Conservation (phyloP, 139 green algal species). For the Pseudopediastrum boryanum region DNA sequence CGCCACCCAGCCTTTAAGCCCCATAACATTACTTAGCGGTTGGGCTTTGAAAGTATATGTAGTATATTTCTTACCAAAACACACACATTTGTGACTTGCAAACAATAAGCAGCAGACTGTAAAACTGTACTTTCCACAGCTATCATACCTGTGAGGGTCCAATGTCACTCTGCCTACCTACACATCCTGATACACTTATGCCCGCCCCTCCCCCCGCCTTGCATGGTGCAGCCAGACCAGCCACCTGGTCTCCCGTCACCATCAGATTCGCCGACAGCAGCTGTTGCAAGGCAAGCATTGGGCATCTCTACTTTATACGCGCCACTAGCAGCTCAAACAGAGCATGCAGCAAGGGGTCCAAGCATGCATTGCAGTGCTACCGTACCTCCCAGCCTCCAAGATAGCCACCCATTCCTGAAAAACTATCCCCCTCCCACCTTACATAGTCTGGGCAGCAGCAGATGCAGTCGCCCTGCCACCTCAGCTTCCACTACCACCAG, state of each 20-base stretch:
- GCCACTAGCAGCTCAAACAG: constrained; percentile 39
- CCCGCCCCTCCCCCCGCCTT: constrained; percentile 26
- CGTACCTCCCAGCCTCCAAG: constrained; percentile 29
- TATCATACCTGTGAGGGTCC: background rate
- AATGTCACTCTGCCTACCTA: background rate
- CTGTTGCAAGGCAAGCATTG: too few relatives aligned
- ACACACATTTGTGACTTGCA: too few relatives aligned
- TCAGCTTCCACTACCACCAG: background rate
- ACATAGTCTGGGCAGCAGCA: constrained; percentile 12
- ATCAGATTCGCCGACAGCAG: constrained; percentile 53
- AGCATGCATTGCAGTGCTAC: constrained; percentile 38
- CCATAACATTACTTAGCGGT: background rate
- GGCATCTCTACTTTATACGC: constrained; percentile 3
- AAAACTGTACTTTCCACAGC: background rate
- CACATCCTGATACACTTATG: too few relatives aligned
- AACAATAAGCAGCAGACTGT: background rate
- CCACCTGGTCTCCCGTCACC: constrained; percentile 39
- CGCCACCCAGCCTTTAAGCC: background rate
- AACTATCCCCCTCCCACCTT: background rate
- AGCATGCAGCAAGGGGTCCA: constrained; percentile 35
- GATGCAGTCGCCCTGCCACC: background rate
- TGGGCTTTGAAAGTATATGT: too few relatives aligned
- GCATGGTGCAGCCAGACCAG: constrained; percentile 39
- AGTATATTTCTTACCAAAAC: too few relatives aligned
- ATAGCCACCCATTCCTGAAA: constrained; percentile 8